Evolutionary conservation across 2,329 filamentous ascomycete genomes (phyloP), one percentile per base, ranked within the genome.

Genomic region (Pestalotiopsis fici): DNA sequence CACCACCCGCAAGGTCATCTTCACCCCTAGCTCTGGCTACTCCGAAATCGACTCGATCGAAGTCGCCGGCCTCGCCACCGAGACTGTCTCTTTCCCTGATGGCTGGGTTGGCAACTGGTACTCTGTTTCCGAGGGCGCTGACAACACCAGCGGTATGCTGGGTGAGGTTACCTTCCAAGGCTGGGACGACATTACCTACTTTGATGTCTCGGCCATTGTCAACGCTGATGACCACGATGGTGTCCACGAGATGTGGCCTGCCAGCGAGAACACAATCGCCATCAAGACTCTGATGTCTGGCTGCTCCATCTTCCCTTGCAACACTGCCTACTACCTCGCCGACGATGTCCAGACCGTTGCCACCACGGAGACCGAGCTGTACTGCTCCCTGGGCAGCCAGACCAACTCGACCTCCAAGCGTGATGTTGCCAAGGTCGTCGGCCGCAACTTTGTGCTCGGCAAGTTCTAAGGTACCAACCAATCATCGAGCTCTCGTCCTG

Each of bases 181-280:
- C 74, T 86, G 77, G 77, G 73, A 76, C 64, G 85, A 79, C 70
- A 69, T 80, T 67, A 87, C 83, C 67, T 89, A 83, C 82, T 89
- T 86, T 67, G 87, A 89, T 70, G 85, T 89, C 69, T 88, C 86
- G 12, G 86, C 86, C 75, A 88, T 89, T 70, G 84, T 88, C 72
- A 78, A 85, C 76, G 77, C 85, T 63, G 74, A 74, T 50, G 87
- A 88, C 76, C 72, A 78, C 70, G 67, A 83, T 70, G 85, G 85
- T 72, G 81, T 89, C 73, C 87, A 88, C 82, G 78, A 83, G 79
- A 82, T 88, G 76, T 88, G 79, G 78, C 86, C 86, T 31, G 76
- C 75, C 66, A 72, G 65, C 64, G 65, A 77, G 61, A 43, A 67
- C n/a, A 31, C 65, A 11, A 55, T 57, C 25, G 43, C 47, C 27